Percentiles rank a stretch among this genome's conserved stretches.
Conservation (phyloP, 805 yeast species). For the Ogataea paraovalis region DNA sequence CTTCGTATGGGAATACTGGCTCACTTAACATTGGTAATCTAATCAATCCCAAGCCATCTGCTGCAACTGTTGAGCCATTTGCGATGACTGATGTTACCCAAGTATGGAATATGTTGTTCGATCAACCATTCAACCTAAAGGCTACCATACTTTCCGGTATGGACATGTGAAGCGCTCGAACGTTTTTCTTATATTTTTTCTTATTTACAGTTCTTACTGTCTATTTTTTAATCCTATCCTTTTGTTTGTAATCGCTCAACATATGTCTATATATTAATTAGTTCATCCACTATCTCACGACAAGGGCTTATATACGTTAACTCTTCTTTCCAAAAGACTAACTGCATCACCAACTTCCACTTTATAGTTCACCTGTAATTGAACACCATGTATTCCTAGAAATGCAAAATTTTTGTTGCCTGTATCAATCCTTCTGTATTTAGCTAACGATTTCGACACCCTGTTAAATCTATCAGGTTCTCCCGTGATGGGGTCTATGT, state of each 20-base stretch:
- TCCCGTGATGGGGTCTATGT: constrained; percentile 19
- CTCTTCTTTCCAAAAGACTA: constrained; percentile 13
- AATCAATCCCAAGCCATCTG: background rate
- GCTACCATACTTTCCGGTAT: constrained; percentile 16
- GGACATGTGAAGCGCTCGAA: background rate
- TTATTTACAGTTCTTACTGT: background rate
- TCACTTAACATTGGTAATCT: background rate
- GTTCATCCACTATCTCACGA: background rate
- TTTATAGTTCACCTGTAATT: constrained; percentile 18
- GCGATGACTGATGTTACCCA: constrained; percentile 11
- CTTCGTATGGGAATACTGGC: background rate
- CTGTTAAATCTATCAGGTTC: constrained; percentile 11
- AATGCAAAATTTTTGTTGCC: constrained; percentile 14
- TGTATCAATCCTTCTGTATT: constrained; percentile 21
- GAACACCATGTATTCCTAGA: constrained; percentile 23
- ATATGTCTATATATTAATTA: too few relatives aligned
- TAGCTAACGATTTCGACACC: constrained; percentile 19
- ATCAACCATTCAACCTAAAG: constrained; percentile 16
- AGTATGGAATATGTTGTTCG: constrained; percentile 19
- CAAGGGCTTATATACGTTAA: constrained; percentile 13
- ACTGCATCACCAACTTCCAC: constrained; percentile 21
- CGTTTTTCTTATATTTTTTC: background rate
- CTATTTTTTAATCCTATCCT: too few relatives aligned
- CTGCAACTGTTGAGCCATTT: background rate
- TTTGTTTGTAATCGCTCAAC: too few relatives aligned